Percentiles rank a stretch among this genome's conserved stretches.
Evolutionary conservation across 805 yeast genomes (phyloP).

Genomic region (Ogataea naganishii): DNA sequence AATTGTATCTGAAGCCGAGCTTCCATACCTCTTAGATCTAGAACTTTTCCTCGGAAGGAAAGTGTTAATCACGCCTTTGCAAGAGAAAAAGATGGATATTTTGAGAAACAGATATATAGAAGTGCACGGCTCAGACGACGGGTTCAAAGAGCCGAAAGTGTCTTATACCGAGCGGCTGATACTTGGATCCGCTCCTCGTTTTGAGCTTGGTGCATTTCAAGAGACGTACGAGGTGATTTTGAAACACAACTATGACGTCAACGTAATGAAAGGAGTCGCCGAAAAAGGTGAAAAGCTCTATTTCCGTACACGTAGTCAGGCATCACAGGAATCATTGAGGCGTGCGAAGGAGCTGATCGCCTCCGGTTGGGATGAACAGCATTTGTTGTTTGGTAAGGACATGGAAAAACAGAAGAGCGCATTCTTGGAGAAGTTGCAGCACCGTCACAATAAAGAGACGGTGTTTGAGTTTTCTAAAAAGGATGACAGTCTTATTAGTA

Average conservation of each 20-base stretch:
- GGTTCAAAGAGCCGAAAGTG: slow-evolving; percentile 44
- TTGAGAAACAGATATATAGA: slow-evolving; percentile 36
- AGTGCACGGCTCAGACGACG: slow-evolving; percentile 15
- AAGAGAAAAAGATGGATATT: slow-evolving; percentile 49
- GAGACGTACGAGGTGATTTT: slow-evolving; percentile 63
- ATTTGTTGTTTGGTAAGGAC: slow-evolving; percentile 70
- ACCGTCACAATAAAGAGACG: slow-evolving; percentile 74
- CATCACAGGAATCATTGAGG: slow-evolving; percentile 79
- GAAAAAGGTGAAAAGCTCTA: slow-evolving; percentile 83
- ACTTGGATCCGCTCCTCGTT: slow-evolving; percentile 75
- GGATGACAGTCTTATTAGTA: slow-evolving; percentile 62
- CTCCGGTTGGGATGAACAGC: slow-evolving; percentile 86
- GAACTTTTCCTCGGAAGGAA: slow-evolving; percentile 86
- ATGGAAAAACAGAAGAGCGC: slow-evolving; percentile 62
- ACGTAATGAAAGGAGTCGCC: slow-evolving; percentile 60
- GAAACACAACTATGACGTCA: slow-evolving; percentile 58
- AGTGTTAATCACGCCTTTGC: slow-evolving; percentile 61
- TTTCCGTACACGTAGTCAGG: slow-evolving; percentile 75
- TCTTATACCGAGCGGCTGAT: slow-evolving; percentile 71
- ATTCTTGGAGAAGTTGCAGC: slow-evolving; percentile 62
- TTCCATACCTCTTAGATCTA: slow-evolving; percentile 84
- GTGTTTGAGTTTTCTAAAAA: slow-evolving; percentile 82
- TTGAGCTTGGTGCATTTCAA: slow-evolving; percentile 56
- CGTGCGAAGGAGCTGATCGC: slow-evolving; percentile 70
- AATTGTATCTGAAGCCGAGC: slow-evolving; percentile 72